Base-by-base conservation (phyloP, 2,329 filamentous ascomycete genomes). In the Diplodia intermedia region DNA sequence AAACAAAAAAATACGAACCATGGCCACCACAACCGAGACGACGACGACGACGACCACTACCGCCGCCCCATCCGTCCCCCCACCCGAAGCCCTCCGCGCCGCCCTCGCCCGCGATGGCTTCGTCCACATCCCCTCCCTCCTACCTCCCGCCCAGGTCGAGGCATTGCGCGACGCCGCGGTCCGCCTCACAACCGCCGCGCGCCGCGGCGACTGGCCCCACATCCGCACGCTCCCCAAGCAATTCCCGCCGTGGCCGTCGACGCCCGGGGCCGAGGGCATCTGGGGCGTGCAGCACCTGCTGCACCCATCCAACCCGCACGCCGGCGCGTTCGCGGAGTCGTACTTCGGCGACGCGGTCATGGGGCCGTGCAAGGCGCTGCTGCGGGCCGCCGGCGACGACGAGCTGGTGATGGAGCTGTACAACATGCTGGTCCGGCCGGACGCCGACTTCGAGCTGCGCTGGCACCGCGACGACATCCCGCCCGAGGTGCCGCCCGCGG, bases 231-330 rank as follows among this genome's bases (percentile, higher is more conserved):
- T 95, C 2, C 91, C 91, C 66, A 96, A 96, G 79, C 93, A 97
- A 79, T 97, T 97, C 81, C 93, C 93, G 0, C 93, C 93, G 0
- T 97, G 93, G 93, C 82, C 86, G 4, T 83, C 83, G n/a, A 82
- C 83, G 61, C 81, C 84, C 1, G 81, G 83, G 0, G 79, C 43
- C 43, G n/a, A 82, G 63, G 92, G 92, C 23, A 96, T 97, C 78
- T 97, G 93, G 93, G 93, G 92, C 71, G 90, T 96, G 2, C 93
- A 97, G 82, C 91, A 94, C 78, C 85, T 97, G 5, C 84, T 97
- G 74, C 90, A 94, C 78, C 92, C 92, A 0, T 82, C 84, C 1
- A 86, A 94, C 72, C 86, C 88, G 0, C 85, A 86, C 66, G 84
- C 78, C 83, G 2, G 76, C 84, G 31, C 1, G 31, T 96, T 94